Evolutionary conservation across 2,329 filamentous ascomycete genomes (phyloP).

Genomic region (Aspergillus sp.): DNA sequence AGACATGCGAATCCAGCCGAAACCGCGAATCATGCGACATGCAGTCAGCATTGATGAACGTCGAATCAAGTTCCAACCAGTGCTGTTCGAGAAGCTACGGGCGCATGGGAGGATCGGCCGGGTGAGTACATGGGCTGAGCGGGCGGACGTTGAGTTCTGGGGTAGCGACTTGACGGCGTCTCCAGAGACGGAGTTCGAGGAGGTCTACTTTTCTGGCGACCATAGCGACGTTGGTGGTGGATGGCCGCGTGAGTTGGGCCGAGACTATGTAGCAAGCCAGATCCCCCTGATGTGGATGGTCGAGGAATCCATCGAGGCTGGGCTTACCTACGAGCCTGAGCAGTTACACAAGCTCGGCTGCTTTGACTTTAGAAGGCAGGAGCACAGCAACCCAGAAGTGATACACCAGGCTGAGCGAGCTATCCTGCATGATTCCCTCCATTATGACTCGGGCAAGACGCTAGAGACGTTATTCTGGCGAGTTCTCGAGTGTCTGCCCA

Average conservation of each 20-base stretch:
- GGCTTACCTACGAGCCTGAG: slow-evolving; percentile 63
- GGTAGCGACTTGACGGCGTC: not conserved
- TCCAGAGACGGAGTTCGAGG: slow-evolving; percentile 61
- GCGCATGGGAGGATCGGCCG: slow-evolving; percentile 4
- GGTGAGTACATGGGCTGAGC: slow-evolving; percentile 26
- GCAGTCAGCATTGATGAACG: slow-evolving; percentile 58
- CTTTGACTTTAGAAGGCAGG: slow-evolving; percentile 10
- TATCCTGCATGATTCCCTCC: slow-evolving; percentile 20
- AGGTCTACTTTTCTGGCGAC: slow-evolving; percentile 71
- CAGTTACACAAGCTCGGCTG: slow-evolving; percentile 26
- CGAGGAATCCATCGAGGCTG: slow-evolving; percentile 61
- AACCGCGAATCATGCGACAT: slow-evolving; percentile 54
- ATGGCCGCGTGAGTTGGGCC: slow-evolving; percentile 54
- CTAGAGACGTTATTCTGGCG: slow-evolving; percentile 24
- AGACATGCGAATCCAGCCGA: slow-evolving; percentile 19
- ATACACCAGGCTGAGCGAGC: slow-evolving; percentile 15
- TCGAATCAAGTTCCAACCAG: slow-evolving; percentile 51
- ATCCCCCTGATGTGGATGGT: slow-evolving; percentile 71
- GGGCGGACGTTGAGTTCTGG: slow-evolving; percentile 9
- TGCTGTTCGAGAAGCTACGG: slow-evolving; percentile 18
- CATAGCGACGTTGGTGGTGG: slow-evolving; percentile 77
- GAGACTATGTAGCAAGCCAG: slow-evolving; percentile 61
- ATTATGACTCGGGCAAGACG: slow-evolving; percentile 18
- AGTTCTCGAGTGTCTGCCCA: slow-evolving; percentile 21
- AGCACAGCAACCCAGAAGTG: slow-evolving; percentile 4